Evolutionary conservation across 495 filamentous ascomycete genomes (phyloP).

Genomic region (Beverwykella pulmonaria): DNA sequence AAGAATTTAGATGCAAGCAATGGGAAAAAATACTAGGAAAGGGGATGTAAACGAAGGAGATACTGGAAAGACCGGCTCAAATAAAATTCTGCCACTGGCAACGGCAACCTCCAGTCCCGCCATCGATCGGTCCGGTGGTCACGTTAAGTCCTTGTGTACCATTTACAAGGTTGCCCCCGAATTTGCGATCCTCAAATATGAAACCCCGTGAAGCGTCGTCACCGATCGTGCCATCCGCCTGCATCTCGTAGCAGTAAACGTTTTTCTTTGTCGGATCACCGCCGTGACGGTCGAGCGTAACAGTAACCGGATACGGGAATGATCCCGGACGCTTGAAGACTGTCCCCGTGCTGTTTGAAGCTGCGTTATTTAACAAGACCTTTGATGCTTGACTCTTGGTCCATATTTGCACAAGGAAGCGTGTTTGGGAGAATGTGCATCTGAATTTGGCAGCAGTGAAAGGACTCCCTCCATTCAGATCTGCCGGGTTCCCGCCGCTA

Average conservation of each 20-base stretch:
- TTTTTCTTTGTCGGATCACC: constrained; percentile 64
- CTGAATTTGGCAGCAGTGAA: constrained; percentile 63
- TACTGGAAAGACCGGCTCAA: not conserved
- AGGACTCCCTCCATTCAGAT: constrained; percentile 66
- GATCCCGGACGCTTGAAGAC: constrained; percentile 66
- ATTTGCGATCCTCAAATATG: constrained; percentile 60
- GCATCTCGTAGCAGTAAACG: constrained; percentile 70
- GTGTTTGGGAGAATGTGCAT: constrained; percentile 80
- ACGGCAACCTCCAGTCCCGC: constrained; percentile 71
- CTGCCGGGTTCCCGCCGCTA: constrained; percentile 50
- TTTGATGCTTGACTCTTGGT: constrained; percentile 51
- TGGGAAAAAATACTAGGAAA: not conserved
- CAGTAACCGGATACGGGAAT: constrained; percentile 83
- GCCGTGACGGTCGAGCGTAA: constrained; percentile 81
- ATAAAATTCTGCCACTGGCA: constrained; percentile 74
- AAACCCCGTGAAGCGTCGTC: constrained; percentile 52
- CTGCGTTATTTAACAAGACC: constrained; percentile 14
- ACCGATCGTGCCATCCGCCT: constrained; percentile 56
- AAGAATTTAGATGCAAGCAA: not conserved
- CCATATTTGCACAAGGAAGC: constrained; percentile 91
- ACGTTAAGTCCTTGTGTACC: constrained; percentile 53
- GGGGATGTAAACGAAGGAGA: not conserved
- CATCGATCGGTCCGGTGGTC: constrained; percentile 63
- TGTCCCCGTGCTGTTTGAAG: constrained; percentile 49
- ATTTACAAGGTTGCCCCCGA: constrained; percentile 64